Percentiles rank a stretch among this genome's conserved stretches.
Evolutionary conservation across 805 yeast genomes (phyloP).

Genomic region (Monosporozyma solicola): DNA sequence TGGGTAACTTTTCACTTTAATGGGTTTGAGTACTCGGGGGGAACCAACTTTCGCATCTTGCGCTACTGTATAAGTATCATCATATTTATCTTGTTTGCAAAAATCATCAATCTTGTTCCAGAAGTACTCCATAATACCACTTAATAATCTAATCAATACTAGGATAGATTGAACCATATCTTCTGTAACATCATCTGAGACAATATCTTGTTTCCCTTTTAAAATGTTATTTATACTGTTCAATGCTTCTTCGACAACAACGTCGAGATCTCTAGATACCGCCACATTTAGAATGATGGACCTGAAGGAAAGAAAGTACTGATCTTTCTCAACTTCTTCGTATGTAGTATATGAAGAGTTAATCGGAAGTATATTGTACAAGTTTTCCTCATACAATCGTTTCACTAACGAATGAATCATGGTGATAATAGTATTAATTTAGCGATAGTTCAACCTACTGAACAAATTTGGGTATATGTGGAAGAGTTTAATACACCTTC

Average conservation of each 20-base stretch:
- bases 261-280: constrained; percentile 13
- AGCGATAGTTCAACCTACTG: neutral
- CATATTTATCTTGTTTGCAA: constrained; percentile 13
- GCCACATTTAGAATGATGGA: constrained; percentile 20
- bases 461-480: neutral
- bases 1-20: neutral
- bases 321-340: constrained; percentile 18
- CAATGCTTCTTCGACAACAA: constrained; percentile 11
- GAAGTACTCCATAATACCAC: constrained; percentile 33
- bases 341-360: constrained; percentile 15
- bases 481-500: neutral
- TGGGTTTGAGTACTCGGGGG: neutral
- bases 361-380: constrained; percentile 20
- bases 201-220: constrained; percentile 9
- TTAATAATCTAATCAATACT: constrained; percentile 32
- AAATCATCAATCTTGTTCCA: constrained; percentile 28
- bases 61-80: neutral
- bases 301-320: constrained; percentile 18
- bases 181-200: constrained; percentile 6
- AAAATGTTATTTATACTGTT: constrained; percentile 16
- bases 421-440: neutral
- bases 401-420: constrained; percentile 8
- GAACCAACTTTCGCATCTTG: neutral
- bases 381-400: constrained; percentile 18
- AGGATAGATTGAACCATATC: constrained; percentile 21